Evolutionary conservation across 352 stramenopile genomes (phyloP).

Genomic region (Globisporangium barbulae): DNA sequence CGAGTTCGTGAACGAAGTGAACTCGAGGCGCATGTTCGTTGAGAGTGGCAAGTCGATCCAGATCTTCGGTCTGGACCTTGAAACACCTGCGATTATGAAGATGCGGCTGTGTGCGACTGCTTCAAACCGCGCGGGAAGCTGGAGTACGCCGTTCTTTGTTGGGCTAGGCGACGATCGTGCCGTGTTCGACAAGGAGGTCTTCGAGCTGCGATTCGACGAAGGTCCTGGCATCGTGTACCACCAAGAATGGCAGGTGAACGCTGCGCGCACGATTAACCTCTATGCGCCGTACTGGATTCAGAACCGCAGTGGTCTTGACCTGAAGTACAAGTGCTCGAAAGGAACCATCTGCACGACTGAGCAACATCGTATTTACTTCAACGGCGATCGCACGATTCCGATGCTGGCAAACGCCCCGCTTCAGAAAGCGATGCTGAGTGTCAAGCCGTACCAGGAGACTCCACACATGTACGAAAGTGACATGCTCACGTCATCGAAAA

Average conservation of each 20-base stretch:
- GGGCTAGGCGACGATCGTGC: slow-evolving; percentile 45
- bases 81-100: slow-evolving; percentile 66
- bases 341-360: slow-evolving; percentile 57
- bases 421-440: slow-evolving; percentile 61
- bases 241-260: slow-evolving; percentile 59
- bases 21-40: slow-evolving; percentile 64
- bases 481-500: slow-evolving; percentile 39
- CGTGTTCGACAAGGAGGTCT: slow-evolving; percentile 46
- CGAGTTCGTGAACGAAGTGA: slow-evolving; percentile 71
- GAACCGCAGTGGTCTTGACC: slow-evolving; percentile 76
- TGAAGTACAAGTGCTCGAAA: slow-evolving; percentile 61
- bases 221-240: slow-evolving; percentile 65
- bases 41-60: slow-evolving; percentile 81
- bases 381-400: slow-evolving; percentile 54
- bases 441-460: slow-evolving; percentile 74
- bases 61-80: slow-evolving; percentile 76
- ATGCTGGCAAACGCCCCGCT: slow-evolving; percentile 55
- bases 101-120: slow-evolving; percentile 66
- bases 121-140: slow-evolving; percentile 39
- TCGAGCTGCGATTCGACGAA: slow-evolving; percentile 62
- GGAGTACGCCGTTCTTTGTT: slow-evolving; percentile 65
- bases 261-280: slow-evolving; percentile 57
- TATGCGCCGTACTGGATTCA: slow-evolving; percentile 85
- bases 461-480: slow-evolving; percentile 48
- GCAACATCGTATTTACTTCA: slow-evolving; percentile 71